Conservation (phyloP, 768 basidiomycete genomes). For the Trametes sanguinea region DNA sequence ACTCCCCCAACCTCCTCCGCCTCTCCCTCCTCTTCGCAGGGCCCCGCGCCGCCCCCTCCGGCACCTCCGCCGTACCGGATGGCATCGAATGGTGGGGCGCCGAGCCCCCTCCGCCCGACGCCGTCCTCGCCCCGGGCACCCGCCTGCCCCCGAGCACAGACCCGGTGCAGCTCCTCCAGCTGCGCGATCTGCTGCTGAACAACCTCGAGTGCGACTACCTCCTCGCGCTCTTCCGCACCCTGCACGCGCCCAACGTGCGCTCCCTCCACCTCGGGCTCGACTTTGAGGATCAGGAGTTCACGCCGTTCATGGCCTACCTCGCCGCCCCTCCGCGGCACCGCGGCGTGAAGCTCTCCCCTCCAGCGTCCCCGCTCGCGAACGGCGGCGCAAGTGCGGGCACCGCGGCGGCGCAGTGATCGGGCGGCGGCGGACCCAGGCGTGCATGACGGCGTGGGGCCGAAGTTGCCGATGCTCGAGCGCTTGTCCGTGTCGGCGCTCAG, state of each 20-base stretch:
- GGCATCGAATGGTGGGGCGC: slow-evolving; percentile 37
- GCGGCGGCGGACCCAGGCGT: too few species aligned
- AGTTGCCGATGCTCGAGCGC: slow-evolving; percentile 30
- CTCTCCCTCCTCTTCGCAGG: slow-evolving; percentile 63
- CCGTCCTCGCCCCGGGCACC: slow-evolving; percentile 31
- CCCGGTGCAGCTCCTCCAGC: slow-evolving; percentile 29
- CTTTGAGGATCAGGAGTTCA: slow-evolving; percentile 46
- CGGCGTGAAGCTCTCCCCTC: background rate
- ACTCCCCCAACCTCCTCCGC: slow-evolving; percentile 47
- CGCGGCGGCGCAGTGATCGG: too few species aligned
- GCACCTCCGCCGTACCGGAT: slow-evolving; percentile 22
- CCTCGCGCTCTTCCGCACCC: slow-evolving; percentile 45
- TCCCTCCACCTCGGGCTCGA: slow-evolving; percentile 52
- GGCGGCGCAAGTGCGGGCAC: background rate
- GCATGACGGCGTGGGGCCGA: background rate
- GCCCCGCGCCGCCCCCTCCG: slow-evolving; percentile 37
- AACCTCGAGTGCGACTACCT: slow-evolving; percentile 61
- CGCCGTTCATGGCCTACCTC: slow-evolving; percentile 41
- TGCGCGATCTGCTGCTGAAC: slow-evolving; percentile 51
- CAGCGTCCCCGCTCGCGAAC: background rate
- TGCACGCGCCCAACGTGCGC: slow-evolving; percentile 47
- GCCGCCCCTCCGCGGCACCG: slow-evolving; percentile 12
- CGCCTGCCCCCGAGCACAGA: slow-evolving; percentile 47
- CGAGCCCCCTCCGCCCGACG: slow-evolving; percentile 35
- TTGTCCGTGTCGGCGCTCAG: slow-evolving; percentile 30